These are phyloP conservation scores for Apiospora pterosperma DNA, from an alignment of 2,329 filamentous ascomycete genomes.

Conservation along the genomic window DNA sequence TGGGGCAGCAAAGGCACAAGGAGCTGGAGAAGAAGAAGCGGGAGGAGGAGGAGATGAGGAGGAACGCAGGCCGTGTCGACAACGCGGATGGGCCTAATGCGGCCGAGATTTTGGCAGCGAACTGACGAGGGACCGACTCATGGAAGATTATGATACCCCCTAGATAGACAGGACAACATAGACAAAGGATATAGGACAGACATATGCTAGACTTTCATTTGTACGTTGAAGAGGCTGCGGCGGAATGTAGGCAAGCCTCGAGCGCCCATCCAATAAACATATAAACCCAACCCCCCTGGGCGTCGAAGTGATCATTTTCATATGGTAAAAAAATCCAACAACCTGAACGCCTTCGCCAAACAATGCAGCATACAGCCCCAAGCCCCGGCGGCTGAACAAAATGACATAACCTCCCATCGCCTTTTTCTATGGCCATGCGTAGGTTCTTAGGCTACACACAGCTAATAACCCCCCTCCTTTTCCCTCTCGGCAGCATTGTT, in stretches of 20 bases:
- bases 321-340: slow-evolving; percentile 1
- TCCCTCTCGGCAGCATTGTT: slow-evolving; percentile 4
- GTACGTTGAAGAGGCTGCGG: not conserved
- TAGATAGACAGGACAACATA: slow-evolving; percentile 24
- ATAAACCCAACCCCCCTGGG: not conserved
- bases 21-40: slow-evolving; percentile 41
- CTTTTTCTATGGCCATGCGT: not conserved
- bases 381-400: not conserved
- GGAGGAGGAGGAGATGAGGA: slow-evolving; percentile 40
- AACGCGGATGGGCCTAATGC: slow-evolving; percentile 47
- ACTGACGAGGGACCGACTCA: slow-evolving; percentile 28
- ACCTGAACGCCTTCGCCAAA: slow-evolving; percentile 15
- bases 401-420: not conserved
- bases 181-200: not conserved
- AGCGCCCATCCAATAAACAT: not conserved
- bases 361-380: slow-evolving; percentile 11
- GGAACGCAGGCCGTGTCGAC: slow-evolving; percentile 43
- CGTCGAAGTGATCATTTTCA: not conserved
- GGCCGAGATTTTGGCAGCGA: slow-evolving; percentile 56
- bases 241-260: not conserved
- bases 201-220: not conserved
- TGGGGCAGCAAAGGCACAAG: slow-evolving; percentile 46
- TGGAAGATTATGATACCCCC: slow-evolving; percentile 11
- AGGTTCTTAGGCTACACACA: not conserved
- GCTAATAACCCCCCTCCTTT: not conserved